Base-by-base conservation (phyloP, 257 asterid genomes). In the Oldenlandia corymbosa region DNA sequence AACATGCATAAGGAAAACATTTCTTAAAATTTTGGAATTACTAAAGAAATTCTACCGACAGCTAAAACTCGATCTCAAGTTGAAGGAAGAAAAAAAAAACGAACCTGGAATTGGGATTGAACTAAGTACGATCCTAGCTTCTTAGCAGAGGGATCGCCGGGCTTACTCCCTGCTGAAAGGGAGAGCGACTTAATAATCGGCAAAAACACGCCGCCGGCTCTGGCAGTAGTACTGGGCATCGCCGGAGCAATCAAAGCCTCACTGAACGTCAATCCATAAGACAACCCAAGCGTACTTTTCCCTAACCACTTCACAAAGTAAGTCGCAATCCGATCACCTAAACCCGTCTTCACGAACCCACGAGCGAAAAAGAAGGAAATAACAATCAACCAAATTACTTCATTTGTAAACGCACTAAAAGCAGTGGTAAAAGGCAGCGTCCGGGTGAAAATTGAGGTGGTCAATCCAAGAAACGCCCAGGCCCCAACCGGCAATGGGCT, bases 181-280 rank as follows among this genome's bases (percentile, higher is more conserved):
- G 97, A 83, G 70, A 92, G 76, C 0, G 98, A 88, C 78, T 88
- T 86, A 49, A 91, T 88, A 66, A 92, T 85, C 1, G 98, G 98
- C 84, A 87, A 71, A 72, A 92, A 92, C 18, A 92, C 94, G 0
- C 98, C 97, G 6, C 98, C 98, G 7, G 97, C 98, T 74, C 98
- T 86, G 3, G 98, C 98, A 3, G 98, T 91, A 62, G 98, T 85
- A 71, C 98, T 91, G 27, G 97, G 98, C 98, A 91, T 91, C 24
- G 95, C 98, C 68, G 95, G 98, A 43, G 98, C 90, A 58, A 91
- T 86, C 84, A 89, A 71, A 1, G 95, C 95, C 88, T 91, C 98
- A 54, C 95, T 85, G 76, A 91, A 57, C 24, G 96, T 73, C 84
- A 91, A 68, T 12, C 98, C 97, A 74, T 91, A 91, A 0, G 96